Percentiles rank a stretch among this genome's conserved stretches.
phyloP scores from a whole-genome alignment of 2,329 filamentous ascomycete genomes.

The Ilyonectria robusta region DNA sequence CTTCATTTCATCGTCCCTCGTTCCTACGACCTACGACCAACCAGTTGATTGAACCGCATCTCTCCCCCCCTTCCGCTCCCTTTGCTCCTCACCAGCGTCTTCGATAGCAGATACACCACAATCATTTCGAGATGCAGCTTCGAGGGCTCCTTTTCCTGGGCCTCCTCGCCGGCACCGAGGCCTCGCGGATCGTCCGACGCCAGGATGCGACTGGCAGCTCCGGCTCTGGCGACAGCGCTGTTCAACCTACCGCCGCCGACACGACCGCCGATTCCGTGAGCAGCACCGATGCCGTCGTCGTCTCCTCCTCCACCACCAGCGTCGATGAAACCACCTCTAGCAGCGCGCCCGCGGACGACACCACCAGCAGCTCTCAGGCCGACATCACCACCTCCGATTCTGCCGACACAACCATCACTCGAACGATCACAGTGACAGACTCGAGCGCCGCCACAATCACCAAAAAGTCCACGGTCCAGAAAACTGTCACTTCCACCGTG shows the following conservation, averaged over 20 bases:
- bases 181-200: constrained; percentile 30
- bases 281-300: constrained; percentile 25
- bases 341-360: constrained; percentile 6
- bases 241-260: constrained; percentile 2
- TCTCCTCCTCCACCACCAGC: constrained; percentile 21
- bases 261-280: neutral
- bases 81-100: constrained; percentile 15
- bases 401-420: constrained; percentile 48
- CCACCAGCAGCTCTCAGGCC: constrained; percentile 9
- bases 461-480: constrained; percentile 49
- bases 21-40: constrained; percentile 30
- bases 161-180: constrained; percentile 45
- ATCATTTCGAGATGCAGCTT: constrained; percentile 43
- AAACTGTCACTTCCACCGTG: constrained; percentile 51
- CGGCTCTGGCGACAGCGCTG: constrained; percentile 1
- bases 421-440: constrained; percentile 51
- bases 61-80: constrained; percentile 14
- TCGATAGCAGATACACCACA: constrained; percentile 15
- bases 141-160: constrained; percentile 43
- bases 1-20: constrained; percentile 19
- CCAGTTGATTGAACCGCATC: constrained; percentile 30
- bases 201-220: constrained; percentile 23
- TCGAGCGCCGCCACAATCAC: constrained; percentile 47
- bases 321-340: constrained; percentile 6
- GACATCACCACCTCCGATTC: constrained; percentile 12